A percentile compares a stretch with the other conserved stretches of the same genome.
Conservation (phyloP, 805 yeast genomes). For the Cyberlindnera americana region DNA sequence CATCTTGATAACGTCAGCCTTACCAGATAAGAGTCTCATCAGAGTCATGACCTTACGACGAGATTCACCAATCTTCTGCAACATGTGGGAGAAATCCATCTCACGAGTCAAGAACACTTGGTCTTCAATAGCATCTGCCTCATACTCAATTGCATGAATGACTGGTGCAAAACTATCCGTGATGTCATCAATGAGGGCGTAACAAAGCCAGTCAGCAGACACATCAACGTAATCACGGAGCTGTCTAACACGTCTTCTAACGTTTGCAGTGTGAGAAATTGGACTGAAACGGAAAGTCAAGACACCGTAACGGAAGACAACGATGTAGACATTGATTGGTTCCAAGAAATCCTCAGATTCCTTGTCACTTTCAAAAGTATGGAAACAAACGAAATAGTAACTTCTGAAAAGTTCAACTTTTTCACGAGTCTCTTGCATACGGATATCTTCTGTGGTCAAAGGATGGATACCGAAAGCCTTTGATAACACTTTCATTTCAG, state of each 20-base stretch:
- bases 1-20: conserved; percentile 95
- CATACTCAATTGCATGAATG: conserved; percentile 71
- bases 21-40: conserved; percentile 84
- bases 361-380: conserved; percentile 84
- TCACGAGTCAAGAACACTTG: conserved; percentile 80
- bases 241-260: conserved; percentile 78
- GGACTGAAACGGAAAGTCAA: conserved; percentile 91
- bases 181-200: conserved; percentile 78
- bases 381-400: conserved; percentile 95
- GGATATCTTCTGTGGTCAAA: conserved; percentile 93
- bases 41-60: conserved; percentile 90
- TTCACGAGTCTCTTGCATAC: conserved; percentile 96
- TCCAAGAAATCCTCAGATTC: conserved; percentile 82
- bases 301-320: conserved; percentile 88
- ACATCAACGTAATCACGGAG: conserved; percentile 74
- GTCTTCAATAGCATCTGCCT: conserved; percentile 75
- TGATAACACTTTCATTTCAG: conserved; percentile 87
- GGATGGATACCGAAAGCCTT: conserved; percentile 98
- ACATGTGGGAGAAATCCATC: conserved; percentile 70
- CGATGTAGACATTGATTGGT: conserved; percentile 75
- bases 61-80: conserved; percentile 81
- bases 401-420: conserved; percentile 88
- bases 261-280: conserved; percentile 90
- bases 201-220: conserved; percentile 78
- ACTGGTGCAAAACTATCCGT: conserved; percentile 85